Evolutionary conservation across 805 yeast species (phyloP).

Genomic region (Torulaspora maleeae): DNA sequence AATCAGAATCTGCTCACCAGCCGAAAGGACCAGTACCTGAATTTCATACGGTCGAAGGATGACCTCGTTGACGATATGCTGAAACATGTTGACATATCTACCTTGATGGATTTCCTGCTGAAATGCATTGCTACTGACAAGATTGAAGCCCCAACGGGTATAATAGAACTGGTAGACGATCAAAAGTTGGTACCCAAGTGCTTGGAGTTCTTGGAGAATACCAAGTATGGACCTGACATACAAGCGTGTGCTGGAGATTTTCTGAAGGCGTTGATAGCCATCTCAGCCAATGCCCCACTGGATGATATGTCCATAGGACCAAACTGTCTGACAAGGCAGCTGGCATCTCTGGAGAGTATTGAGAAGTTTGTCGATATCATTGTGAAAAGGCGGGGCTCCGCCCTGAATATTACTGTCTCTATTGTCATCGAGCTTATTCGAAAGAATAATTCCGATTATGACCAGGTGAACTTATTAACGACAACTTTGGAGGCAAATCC

Average conservation of each 20-base stretch:
- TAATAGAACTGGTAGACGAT: slow-evolving; percentile 68
- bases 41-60: slow-evolving; percentile 42
- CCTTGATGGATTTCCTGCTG: slow-evolving; percentile 83
- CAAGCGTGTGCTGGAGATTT: slow-evolving; percentile 95
- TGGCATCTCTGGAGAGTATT: slow-evolving; percentile 66
- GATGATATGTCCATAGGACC: slow-evolving; percentile 85
- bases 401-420: slow-evolving; percentile 86
- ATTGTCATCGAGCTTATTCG: slow-evolving; percentile 89
- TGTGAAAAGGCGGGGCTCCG: slow-evolving; percentile 63
- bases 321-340: slow-evolving; percentile 79
- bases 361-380: slow-evolving; percentile 64
- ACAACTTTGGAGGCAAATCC: slow-evolving; percentile 77
- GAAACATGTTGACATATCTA: slow-evolving; percentile 80
- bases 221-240: slow-evolving; percentile 53
- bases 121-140: slow-evolving; percentile 90
- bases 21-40: slow-evolving; percentile 44
- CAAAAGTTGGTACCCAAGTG: slow-evolving; percentile 70
- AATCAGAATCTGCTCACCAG: slow-evolving; percentile 83
- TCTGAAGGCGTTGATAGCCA: slow-evolving; percentile 84
- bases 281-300: slow-evolving; percentile 88
- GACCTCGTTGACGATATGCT: slow-evolving; percentile 60
- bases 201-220: slow-evolving; percentile 57
- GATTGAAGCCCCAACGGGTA: slow-evolving; percentile 81
- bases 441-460: slow-evolving; percentile 94
- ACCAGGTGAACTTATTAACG: slow-evolving; percentile 70